A percentile compares a stretch with the other conserved stretches of the same genome.
These are phyloP conservation scores for Miscanthus sacchariflorus DNA, from an alignment of 202 grass and related monocot genomes.

Conservation along the genomic window DNA sequence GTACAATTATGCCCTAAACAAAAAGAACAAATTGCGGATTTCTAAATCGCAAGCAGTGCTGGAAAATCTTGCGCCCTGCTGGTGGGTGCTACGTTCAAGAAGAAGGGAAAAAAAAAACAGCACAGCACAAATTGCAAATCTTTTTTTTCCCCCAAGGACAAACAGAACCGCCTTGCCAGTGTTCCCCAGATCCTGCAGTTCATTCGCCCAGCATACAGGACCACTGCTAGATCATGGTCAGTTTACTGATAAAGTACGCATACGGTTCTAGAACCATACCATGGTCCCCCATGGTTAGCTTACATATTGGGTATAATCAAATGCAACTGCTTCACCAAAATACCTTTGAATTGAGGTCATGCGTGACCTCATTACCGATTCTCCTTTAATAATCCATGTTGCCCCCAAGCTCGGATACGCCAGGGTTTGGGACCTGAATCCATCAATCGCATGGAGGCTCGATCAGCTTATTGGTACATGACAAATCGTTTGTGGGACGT, in stretches of 20 bases:
- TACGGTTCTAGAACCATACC: conserved; percentile 45
- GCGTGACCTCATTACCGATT: conserved; percentile 48
- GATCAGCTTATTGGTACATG: neutral
- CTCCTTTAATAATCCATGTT: conserved; percentile 6
- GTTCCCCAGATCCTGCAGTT: conserved; percentile 16
- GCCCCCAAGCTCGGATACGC: neutral
- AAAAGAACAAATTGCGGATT: neutral
- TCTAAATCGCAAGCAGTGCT: neutral
- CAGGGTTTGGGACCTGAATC: neutral
- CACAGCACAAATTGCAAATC: neutral
- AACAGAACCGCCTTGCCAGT: neutral
- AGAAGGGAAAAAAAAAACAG: neutral
- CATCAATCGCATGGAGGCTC: neutral
- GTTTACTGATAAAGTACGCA: neutral
- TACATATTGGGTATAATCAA: conserved; percentile 19
- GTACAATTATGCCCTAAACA: neutral
- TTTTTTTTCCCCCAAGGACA: neutral
- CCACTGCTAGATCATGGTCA: conserved; percentile 33
- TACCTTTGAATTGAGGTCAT: conserved; percentile 53
- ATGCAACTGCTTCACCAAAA: conserved; percentile 29
- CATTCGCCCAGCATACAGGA: conserved; percentile 7
- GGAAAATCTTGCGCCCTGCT: neutral
- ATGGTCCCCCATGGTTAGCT: conserved; percentile 42
- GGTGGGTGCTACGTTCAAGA: neutral
- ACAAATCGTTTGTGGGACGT: neutral